Evolutionary conservation across 306 rosid genomes (phyloP), one percentile per base, ranked within the genome.

Genomic region (Vigna trinervia): DNA sequence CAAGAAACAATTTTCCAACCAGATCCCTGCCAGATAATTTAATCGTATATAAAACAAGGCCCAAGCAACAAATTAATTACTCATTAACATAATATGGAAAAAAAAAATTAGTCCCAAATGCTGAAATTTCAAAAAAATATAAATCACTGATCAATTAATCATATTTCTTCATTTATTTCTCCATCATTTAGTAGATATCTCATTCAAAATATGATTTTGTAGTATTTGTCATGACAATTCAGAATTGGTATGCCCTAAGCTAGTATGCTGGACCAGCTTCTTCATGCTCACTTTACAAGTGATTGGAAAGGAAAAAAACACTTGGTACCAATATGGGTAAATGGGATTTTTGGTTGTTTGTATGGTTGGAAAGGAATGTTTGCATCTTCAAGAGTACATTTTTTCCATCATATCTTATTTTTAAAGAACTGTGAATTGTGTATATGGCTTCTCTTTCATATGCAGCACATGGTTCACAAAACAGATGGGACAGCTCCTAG

Each of bases 1-100:
- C 96, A 90, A 26, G 96, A 88, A 88, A 95, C 99, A 77, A 95
- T 88, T 89, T 95, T 95, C 99, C 99, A 95, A 73, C 99, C 99
- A 87, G 98, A 22, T 84, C 99, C 99, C 99, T 95, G 84, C 81
- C 78, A 87, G 52, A 69, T 68, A 66, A 79, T 63, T 82, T 38
- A 14, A 6, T 71, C 41, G 36, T 22, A 5, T 6, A 22, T 1
- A 8, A 52, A 3, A 38, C 46, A 56, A 61, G 22, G 6, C 43
- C 45, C 5, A 28, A 30, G 68, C 28, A 36, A 71, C 65, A 43
- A 59, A 74, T 8, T 23, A 69, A 51, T 47, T 43, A 26, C 12
- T 22, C 53, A 22, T 19, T 23, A 48, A 12, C 62, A 69, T 38
- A 81, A 30, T 17, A 26, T 63, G 45, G 66, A 56, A 22, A 50